Evolutionary conservation across 2,329 filamentous ascomycete genomes (phyloP).

Genomic region (Fusarium annulatum): DNA sequence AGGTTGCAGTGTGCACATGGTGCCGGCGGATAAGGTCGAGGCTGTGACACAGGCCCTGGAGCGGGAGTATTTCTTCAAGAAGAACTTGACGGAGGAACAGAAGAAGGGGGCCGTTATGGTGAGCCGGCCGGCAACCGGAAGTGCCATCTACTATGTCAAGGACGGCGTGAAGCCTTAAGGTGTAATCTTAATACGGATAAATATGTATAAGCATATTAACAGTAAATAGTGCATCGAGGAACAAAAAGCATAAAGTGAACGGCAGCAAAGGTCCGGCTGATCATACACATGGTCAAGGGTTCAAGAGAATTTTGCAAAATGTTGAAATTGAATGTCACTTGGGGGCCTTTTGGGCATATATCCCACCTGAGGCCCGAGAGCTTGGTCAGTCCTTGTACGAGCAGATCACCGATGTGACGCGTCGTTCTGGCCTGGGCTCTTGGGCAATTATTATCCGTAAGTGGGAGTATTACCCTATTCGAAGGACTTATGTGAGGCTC

Average conservation of each 20-base stretch:
- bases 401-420: constrained; percentile 13
- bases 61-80: constrained; percentile 83
- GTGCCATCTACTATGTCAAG: constrained; percentile 61
- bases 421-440: not conserved
- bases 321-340: not conserved
- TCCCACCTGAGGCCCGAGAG: constrained; percentile 20
- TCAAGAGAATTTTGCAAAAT: constrained; percentile 6
- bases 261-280: constrained; percentile 4
- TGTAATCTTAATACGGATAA: not conserved
- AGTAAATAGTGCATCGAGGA: constrained; percentile 1
- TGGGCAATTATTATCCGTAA: not conserved
- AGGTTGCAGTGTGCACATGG: constrained; percentile 93
- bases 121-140: constrained; percentile 84
- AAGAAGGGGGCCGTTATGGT: constrained; percentile 84
- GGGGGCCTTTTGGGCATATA: not conserved
- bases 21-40: constrained; percentile 84
- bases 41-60: constrained; percentile 81
- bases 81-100: constrained; percentile 74
- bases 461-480: not conserved
- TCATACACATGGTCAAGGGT: constrained; percentile 14
- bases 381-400: constrained; percentile 8
- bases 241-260: constrained; percentile 11
- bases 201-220: constrained; percentile 6
- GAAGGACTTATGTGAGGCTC: constrained; percentile 20
- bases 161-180: constrained; percentile 39